Evolutionary conservation across 1,284 basidiomycete species (phyloP), one percentile per base, ranked within the genome.

Genomic region (Puccinia hordei): DNA sequence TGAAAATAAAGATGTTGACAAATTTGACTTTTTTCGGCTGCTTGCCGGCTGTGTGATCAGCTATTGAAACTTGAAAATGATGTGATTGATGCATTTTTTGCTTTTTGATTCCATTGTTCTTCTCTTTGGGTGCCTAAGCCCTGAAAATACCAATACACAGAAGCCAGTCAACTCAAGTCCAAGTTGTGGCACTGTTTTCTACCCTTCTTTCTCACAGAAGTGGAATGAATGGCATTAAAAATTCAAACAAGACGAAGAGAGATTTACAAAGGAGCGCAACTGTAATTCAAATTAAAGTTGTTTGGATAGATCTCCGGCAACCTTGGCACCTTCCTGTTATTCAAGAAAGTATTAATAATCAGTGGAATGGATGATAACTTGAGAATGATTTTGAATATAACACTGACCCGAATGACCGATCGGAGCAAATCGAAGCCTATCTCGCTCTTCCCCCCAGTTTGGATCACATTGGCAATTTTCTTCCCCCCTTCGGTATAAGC

Each of bases 371-470:
- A 30, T 10, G 3, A 38, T 49, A 41, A 44, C 8, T 44, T 49
- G n/a, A 27, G 35, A 65, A n/a, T 4, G 41, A 0, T 33, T 22
- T 49, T 17, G 27, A 33, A 13, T 3, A 33, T n/a, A 24, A 19
- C 19, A 80, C 77, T 59, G 30, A 80, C 77, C n/a, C 44, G 33
- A 41, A 80, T 72, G 57, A 80, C 71, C 12, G 66, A 61, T 71
- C 68, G 61, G 15, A 80, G 51, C 49, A 61, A 61, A 30, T 80
- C 77, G 41, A 80, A 72, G 13, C 55, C 57, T 30, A 80, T 80
- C 68, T 80, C 77, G 59, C 77, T 80, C 77, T 73, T 80, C 8
- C 57, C 68, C 10, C 77, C 69, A 19, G 66, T 73, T 80, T 80
- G 77, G 33, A 80, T 72, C 24, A 80, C 77, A 51, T 80, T 72